Base-by-base conservation (phyloP, 1,284 basidiomycete genomes). In the Apiotrichum siamense region DNA sequence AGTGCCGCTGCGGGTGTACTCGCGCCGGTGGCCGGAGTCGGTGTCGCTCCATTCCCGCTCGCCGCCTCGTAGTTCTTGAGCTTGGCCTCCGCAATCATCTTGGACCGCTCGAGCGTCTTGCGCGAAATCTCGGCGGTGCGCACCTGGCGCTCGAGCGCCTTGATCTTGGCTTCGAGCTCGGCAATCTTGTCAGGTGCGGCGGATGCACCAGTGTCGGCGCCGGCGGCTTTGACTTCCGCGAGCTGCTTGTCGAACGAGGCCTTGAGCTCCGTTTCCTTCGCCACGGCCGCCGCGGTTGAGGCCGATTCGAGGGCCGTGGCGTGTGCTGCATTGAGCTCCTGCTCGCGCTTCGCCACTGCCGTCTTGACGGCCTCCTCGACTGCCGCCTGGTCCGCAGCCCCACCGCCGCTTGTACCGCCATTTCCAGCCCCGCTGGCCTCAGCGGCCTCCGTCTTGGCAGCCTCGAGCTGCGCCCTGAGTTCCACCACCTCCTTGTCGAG, bases 291-390 rank as follows among this genome's bases (percentile, higher is more conserved):
- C 1, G 54, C 36, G 20, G 49, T 54, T 20, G 36, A 31, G 6
- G 52, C 53, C 3, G 42, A 27, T 2, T 57, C 60, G 13, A 70
- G 55, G 5, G 62, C 67, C 1, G 49, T 52, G 17, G 52, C 51
- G 42, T 67, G 64, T 44, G 60, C 56, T 1, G 57, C 45, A 4
- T 52, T 46, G 24, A 72, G 62, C 48, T 73, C 70, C 2, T 62
- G 53, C 47, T 74, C 66, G 36, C 64, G 58, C 20, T 63, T 61
- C 2, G 61, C 50, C 15, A 73, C 67, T 5, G 72, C 72, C 6
- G 58, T 49, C 52, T 67, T 63, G 59, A 73, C 64, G 18, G 70
- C 68, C 17, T 58, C 60, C 27, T 72, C 70, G 26, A 66, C 60
- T 7, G 49, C 53, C 3, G 58, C 50, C 45, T 65, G 59, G 17